A percentile compares a stretch with the other conserved stretches of the same genome.
Conservation (phyloP, 2,329 filamentous ascomycete genomes). For the Ophiognomonia clavigignenti-juglandacearum region DNA sequence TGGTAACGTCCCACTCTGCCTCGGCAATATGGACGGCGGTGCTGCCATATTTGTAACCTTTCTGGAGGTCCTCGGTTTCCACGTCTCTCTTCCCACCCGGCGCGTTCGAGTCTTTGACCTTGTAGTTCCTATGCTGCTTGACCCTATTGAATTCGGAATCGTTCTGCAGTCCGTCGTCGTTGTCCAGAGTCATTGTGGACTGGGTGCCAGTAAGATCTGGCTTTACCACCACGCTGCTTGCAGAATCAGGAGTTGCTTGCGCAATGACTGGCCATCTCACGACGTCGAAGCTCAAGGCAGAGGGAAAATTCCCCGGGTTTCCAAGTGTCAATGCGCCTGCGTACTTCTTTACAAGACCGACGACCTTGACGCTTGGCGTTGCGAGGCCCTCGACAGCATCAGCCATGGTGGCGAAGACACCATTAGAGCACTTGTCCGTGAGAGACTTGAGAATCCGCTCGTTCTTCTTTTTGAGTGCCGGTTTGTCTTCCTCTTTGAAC, state of each 20-base stretch:
- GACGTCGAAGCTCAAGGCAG: conserved; percentile 76
- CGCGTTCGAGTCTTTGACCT: conserved; percentile 67
- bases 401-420: conserved; percentile 75
- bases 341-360: conserved; percentile 73
- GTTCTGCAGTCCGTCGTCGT: conserved; percentile 42
- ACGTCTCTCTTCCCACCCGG: conserved; percentile 80
- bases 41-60: conserved; percentile 88
- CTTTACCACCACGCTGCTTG: conserved; percentile 68
- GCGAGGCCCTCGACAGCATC: conserved; percentile 79
- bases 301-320: conserved; percentile 65
- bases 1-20: conserved; percentile 83
- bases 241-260: conserved; percentile 66
- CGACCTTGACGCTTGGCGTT: conserved; percentile 69
- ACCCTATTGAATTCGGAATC: conserved; percentile 58
- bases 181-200: conserved; percentile 42
- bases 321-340: conserved; percentile 78
- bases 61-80: conserved; percentile 77
- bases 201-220: conserved; percentile 45
- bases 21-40: conserved; percentile 87
- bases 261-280: conserved; percentile 89
- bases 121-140: conserved; percentile 74
- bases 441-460: conserved; percentile 64
- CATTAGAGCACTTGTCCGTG: conserved; percentile 60
- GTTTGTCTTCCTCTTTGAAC: conserved; percentile 87
- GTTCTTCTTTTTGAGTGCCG: conserved; percentile 66